phyloP scores from a whole-genome alignment of 352 stramenopile genomes.

The Pythium folliculosum region DNA sequence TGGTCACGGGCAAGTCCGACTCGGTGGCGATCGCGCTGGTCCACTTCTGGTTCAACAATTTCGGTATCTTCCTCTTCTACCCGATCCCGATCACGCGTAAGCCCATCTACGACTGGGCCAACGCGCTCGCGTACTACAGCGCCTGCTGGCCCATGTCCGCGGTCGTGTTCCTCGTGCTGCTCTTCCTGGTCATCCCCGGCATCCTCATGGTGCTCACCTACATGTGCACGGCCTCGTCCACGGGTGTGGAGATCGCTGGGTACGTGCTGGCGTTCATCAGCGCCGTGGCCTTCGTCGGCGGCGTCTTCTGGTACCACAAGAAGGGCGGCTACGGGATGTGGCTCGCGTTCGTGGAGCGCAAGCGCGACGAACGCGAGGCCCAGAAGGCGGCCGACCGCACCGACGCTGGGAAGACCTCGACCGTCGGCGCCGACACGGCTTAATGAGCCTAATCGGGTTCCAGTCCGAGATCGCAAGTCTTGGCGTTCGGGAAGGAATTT shows the following conservation, averaged over 20 bases:
- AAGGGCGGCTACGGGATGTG: slow-evolving; percentile 15
- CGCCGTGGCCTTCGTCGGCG: slow-evolving; percentile 28
- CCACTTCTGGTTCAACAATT: slow-evolving; percentile 85
- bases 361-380: slow-evolving; percentile 10
- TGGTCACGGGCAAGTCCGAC: slow-evolving; percentile 54
- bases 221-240: slow-evolving; percentile 35
- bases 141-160: slow-evolving; percentile 27
- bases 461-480: no score
- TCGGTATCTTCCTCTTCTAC: slow-evolving; percentile 76
- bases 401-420: neutral
- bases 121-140: slow-evolving; percentile 36
- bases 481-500: no score
- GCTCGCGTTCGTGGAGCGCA: slow-evolving; percentile 12
- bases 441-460: no score
- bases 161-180: slow-evolving; percentile 19
- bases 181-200: slow-evolving; percentile 23
- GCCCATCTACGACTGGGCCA: slow-evolving; percentile 51
- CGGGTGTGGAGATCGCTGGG: slow-evolving; percentile 46
- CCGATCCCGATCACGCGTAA: slow-evolving; percentile 67
- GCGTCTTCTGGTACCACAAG: slow-evolving; percentile 16
- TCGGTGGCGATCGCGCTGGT: slow-evolving; percentile 69
- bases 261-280: no score
- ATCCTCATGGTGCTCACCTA: slow-evolving; percentile 25
- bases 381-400: neutral
- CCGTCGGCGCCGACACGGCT: neutral